phyloP scores from a whole-genome alignment of 192 early-diverging fungal genomes.

The Backusella psychrophila region DNA sequence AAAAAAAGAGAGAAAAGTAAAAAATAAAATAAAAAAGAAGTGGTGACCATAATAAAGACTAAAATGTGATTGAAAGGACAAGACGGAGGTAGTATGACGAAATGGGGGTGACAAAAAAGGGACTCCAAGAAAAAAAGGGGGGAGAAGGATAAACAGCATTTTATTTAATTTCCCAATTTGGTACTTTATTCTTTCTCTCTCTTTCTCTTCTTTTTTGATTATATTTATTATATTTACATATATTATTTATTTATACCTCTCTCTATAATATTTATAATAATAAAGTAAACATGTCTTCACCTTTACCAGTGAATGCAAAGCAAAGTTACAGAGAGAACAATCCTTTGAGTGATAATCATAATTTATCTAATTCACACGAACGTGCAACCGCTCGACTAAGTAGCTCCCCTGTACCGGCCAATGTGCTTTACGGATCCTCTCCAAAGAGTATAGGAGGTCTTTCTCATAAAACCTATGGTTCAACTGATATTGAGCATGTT shows the following conservation, averaged over 20 bases:
- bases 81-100: background rate
- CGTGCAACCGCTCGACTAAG: background rate
- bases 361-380: background rate
- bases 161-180: background rate
- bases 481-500: background rate
- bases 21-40: background rate
- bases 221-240: background rate
- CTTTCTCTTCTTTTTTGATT: background rate
- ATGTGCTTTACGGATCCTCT: background rate
- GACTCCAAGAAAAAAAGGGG: background rate
- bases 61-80: background rate
- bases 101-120: background rate
- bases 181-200: background rate
- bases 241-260: background rate
- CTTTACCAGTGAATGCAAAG: constrained; percentile 9
- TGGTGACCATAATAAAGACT: background rate
- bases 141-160: background rate
- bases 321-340: background rate
- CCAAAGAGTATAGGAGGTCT: constrained; percentile 2
- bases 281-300: constrained; percentile 9
- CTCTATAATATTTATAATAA: background rate
- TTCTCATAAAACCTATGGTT: background rate
- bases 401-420: background rate
- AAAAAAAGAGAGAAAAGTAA: background rate
- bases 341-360: background rate